Evolutionary conservation across 1,284 basidiomycete genomes (phyloP), one percentile per base, ranked within the genome.

Genomic region (Porodaedalea pini): DNA sequence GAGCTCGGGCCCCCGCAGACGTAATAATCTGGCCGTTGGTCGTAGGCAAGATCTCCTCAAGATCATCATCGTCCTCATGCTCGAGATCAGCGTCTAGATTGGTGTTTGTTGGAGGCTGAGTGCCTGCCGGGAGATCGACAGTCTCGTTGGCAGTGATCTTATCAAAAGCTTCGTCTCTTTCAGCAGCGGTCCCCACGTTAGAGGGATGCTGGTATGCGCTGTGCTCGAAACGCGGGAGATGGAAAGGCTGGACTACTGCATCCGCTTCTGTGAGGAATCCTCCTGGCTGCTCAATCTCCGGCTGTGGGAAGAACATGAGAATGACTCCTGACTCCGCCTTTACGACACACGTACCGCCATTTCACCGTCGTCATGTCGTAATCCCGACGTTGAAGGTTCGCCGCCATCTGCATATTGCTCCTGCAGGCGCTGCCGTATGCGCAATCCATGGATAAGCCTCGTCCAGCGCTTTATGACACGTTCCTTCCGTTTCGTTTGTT

Each of bases 401-500:
- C 68, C 69, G 34, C 69, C 65, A 4, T 69, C 72, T 4, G 80
- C 83, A 70, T 98, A 98, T 68, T 96, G 86, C 51, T 84, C 83
- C 65, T 89, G 85, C 32, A 98, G 76, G 36, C 94, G 81, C 66
- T 88, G 79, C 7, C 92, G 82, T 58, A 98, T 92, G 25, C 90
- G 81, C 47, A 98, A 77, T 1, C 94, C 95, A 39, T 93, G 90
- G 27, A 98, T 80, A 31, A 99, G 80, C 63, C 88, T 86, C 45
- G 78, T 82, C 97, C 97, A 99, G 43, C 88, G 82, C 71, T 94
- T 95, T 63, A 97, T 73, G 0, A 88, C 89, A 23, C 85, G 81
- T 55, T 94, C 92, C 64, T 91, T 82, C 58, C 80, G 81, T 71
- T 94, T 95, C 1, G 75, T 77, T 34, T 80, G 79, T 57, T 90